phyloP scores from a whole-genome alignment of 345 rosid species.

The Ceriops zippeliana region DNA sequence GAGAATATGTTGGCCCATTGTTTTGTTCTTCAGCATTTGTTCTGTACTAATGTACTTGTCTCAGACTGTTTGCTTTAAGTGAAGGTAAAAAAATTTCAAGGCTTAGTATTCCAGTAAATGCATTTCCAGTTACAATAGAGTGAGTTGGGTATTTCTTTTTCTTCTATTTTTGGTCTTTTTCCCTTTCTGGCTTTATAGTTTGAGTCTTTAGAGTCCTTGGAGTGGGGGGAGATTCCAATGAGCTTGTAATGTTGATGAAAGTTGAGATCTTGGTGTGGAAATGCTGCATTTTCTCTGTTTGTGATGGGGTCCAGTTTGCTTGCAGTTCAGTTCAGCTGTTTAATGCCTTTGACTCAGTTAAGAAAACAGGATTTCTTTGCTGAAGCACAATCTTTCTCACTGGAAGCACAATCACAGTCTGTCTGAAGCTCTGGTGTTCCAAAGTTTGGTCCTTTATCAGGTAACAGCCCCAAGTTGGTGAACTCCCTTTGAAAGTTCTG shows the following conservation, averaged over 20 bases:
- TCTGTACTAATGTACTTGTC: slow-evolving; percentile 8
- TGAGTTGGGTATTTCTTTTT: background rate
- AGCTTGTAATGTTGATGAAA: slow-evolving; percentile 42
- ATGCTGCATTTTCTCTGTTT: slow-evolving; percentile 27
- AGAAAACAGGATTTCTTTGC: slow-evolving; percentile 24
- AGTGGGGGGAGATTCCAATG: slow-evolving; percentile 16
- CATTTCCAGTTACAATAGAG: slow-evolving; percentile 17
- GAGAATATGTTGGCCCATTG: slow-evolving; percentile 16
- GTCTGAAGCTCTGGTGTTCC: slow-evolving; percentile 9
- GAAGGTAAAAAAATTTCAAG: slow-evolving; percentile 14
- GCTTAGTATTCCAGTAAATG: slow-evolving; percentile 4
- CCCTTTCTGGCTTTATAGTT: slow-evolving; percentile 29
- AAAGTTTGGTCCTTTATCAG: slow-evolving; percentile 20
- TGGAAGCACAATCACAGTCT: slow-evolving; percentile 26
- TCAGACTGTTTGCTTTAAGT: slow-evolving; percentile 6
- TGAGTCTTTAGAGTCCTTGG: slow-evolving; percentile 31
- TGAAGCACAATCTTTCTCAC: slow-evolving; percentile 21
- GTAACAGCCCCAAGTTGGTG: slow-evolving; percentile 16
- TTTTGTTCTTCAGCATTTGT: slow-evolving; percentile 8
- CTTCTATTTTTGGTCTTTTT: background rate
- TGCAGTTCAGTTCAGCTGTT: slow-evolving; percentile 33
- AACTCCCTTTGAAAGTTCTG: slow-evolving; percentile 13
- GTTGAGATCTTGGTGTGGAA: slow-evolving; percentile 40
- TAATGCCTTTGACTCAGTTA: slow-evolving; percentile 33
- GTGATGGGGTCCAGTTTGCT: slow-evolving; percentile 36